Evolutionary conservation across 306 rosid genomes (phyloP), one percentile per base, ranked within the genome.

Genomic region (Pachyrhizus erosus): DNA sequence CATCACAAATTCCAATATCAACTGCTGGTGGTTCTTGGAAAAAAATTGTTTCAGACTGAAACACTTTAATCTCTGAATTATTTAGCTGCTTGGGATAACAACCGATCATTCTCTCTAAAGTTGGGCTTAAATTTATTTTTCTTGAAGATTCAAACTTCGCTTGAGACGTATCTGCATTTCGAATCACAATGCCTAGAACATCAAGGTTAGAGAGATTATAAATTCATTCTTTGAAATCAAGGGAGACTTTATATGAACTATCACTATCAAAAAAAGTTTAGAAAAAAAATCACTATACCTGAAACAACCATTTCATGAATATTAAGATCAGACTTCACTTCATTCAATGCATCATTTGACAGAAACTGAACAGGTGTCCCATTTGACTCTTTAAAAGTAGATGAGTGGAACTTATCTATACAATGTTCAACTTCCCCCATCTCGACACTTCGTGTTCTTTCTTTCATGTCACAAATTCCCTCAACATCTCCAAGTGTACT

Each of bases 381-480:
- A 55, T 55, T 6, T 2, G 79, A 75, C 57, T 39, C 20, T 17
- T 75, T 15, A 39, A 75, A 75, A 39, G n/a, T 60, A 9, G 80
- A 76, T 23, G 80, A 75, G 27, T 58, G 70, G 21, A 40, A 17
- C 70, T 75, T 70, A 40, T 75, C 42, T 24, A 45, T 29, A 31
- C 31, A 75, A 21, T 39, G 68, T 64, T 73, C 78, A 58, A 24
- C 65, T 21, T 20, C 52, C 75, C 65, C 70, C 33, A 54, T 33
- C 23, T 45, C 61, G 21, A 8, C 27, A 45, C 51, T 20, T 6
- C 48, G 74, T 29, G 54, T 49, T 57, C 31, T 62, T 21, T 64
- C 80, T 33, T 61, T 52, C 62, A 42, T 18, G 52, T 75, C 20
- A 55, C 39, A 75, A 54, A 48, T 31, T 42, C 69, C 81, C 40